Evolutionary conservation across 2,329 filamentous ascomycete species (phyloP).

Genomic region (Penicillium sp.): DNA sequence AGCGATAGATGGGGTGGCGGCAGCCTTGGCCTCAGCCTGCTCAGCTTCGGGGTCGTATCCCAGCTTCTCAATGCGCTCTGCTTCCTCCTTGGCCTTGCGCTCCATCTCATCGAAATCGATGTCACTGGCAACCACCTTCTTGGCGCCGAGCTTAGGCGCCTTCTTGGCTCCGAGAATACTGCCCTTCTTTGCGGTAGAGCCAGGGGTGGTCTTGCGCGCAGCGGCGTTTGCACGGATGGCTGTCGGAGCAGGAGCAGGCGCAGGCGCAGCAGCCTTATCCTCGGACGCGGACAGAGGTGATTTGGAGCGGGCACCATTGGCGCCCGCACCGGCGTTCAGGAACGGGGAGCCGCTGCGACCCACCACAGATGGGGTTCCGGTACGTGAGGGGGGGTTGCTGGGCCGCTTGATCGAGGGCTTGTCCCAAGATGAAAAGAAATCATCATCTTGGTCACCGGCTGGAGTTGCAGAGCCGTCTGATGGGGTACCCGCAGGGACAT

Average conservation of each 20-base stretch:
- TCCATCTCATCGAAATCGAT: constrained; percentile 97
- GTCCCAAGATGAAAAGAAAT: constrained; percentile 99
- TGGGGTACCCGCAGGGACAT: constrained; percentile 55
- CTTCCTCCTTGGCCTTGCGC: constrained; percentile 94
- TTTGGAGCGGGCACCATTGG: constrained; percentile 69
- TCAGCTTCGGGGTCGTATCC: constrained; percentile 94
- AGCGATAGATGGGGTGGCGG: constrained; percentile 55
- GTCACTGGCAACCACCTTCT: constrained; percentile 72
- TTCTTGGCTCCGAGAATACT: constrained; percentile 86
- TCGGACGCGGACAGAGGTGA: constrained; percentile 65
- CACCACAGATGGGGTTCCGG: constrained; percentile 73
- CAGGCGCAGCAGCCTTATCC: constrained; percentile 47
- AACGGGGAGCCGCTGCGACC: constrained; percentile 86
- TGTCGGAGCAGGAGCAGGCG: constrained; percentile 52
- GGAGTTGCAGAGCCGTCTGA: constrained; percentile 66
- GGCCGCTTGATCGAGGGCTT: constrained; percentile 96
- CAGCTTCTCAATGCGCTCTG: constrained; percentile 88
- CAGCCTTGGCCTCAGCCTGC: constrained; percentile 42
- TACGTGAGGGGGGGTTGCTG: constrained; percentile 86
- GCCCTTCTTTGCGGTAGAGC: constrained; percentile 66
- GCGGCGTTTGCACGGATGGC: constrained; percentile 70
- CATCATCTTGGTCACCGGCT: constrained; percentile 74
- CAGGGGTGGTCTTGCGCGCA: constrained; percentile 66
- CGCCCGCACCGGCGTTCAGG: constrained; percentile 62
- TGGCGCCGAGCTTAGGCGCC: constrained; percentile 75